Evolutionary conservation across 352 stramenopile genomes (phyloP).

Genomic region (Globisporangium splendens): DNA sequence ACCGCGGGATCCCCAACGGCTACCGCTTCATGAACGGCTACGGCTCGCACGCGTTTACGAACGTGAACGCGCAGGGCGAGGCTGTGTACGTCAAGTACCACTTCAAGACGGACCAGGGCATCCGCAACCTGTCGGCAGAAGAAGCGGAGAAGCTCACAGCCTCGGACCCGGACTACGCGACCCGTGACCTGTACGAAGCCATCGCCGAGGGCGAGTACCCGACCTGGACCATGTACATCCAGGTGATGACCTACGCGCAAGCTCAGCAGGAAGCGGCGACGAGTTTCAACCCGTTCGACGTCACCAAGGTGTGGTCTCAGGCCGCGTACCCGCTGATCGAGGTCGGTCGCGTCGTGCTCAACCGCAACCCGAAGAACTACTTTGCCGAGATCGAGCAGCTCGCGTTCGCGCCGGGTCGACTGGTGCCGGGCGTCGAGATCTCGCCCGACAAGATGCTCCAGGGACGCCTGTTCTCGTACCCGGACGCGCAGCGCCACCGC

Average conservation of each 20-base stretch:
- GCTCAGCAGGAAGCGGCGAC: conserved; percentile 29
- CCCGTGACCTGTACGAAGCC: no score
- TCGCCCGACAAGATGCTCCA: conserved; percentile 87
- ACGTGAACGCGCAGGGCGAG: no score
- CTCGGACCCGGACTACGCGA: no score
- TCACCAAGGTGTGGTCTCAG: conserved; percentile 92
- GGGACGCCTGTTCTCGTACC: conserved; percentile 85
- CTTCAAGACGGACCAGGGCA: no score
- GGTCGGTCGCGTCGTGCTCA: conserved; percentile 85
- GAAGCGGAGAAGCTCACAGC: no score
- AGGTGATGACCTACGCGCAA: conserved; percentile 87
- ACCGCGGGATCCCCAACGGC: no score
- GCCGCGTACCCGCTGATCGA: conserved; percentile 80
- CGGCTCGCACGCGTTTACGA: no score
- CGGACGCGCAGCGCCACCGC: conserved; percentile 86
- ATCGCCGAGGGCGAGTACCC: no score
- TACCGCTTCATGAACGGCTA: no score
- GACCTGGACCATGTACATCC: conserved; percentile 90
- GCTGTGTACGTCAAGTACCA: no score
- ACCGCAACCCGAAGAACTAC: conserved; percentile 91
- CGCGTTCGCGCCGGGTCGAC: conserved; percentile 85
- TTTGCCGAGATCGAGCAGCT: conserved; percentile 92
- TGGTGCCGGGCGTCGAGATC: conserved; percentile 88
- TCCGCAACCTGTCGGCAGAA: no score
- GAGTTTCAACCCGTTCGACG: conserved; percentile 88